phyloP scores from a whole-genome alignment of 176 grass and related monocot species.

The Oryza meyeriana region DNA sequence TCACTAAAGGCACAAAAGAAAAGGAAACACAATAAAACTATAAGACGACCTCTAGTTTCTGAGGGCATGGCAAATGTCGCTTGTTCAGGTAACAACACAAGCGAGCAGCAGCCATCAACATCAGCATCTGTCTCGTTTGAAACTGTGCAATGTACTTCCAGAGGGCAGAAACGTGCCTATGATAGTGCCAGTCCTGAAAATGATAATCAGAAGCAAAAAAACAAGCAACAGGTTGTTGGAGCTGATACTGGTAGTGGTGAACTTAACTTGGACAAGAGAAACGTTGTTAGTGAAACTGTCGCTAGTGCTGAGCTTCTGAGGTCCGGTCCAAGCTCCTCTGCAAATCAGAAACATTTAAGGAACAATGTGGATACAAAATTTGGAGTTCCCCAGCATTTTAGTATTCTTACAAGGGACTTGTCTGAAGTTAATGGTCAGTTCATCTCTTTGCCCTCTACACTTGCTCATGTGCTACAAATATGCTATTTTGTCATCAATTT shows the following conservation, averaged over 20 bases:
- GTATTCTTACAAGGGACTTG: slow-evolving; percentile 52
- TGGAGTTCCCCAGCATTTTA: slow-evolving; percentile 22
- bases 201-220: not conserved
- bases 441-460: not conserved
- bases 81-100: slow-evolving; percentile 36
- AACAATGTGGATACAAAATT: slow-evolving; percentile 16
- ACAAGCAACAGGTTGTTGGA: not conserved
- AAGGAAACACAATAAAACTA: slow-evolving; percentile 56
- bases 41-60: slow-evolving; percentile 22
- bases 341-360: slow-evolving; percentile 4
- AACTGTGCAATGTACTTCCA: slow-evolving; percentile 18
- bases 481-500: not conserved
- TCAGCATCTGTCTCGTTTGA: slow-evolving; percentile 16
- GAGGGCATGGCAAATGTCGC: slow-evolving; percentile 1
- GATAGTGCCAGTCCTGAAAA: slow-evolving; percentile 12
- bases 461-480: not conserved
- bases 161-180: slow-evolving; percentile 17
- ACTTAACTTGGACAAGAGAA: not conserved
- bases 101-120: slow-evolving; percentile 49
- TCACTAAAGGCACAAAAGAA: slow-evolving; percentile 53
- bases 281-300: not conserved
- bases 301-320: not conserved
- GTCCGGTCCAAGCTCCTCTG: slow-evolving; percentile 2
- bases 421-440: slow-evolving; percentile 51
- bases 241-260: not conserved